Evolutionary conservation across 1,284 basidiomycete genomes (phyloP).

Genomic region (Caloboletus firmus): DNA sequence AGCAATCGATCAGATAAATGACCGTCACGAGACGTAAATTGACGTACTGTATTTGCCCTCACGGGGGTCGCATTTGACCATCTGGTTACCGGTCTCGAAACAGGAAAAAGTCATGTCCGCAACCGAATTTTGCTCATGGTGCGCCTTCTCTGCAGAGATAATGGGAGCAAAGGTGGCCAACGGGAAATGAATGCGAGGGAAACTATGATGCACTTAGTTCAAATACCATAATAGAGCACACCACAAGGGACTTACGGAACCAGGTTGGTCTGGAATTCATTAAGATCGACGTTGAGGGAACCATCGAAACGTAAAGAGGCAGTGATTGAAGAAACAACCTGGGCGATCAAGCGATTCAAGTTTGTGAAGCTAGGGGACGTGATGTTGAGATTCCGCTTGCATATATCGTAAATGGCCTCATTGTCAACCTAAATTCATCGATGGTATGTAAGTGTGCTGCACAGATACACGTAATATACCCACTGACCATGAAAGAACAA

Average conservation of each 20-base stretch:
- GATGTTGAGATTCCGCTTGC: conserved; percentile 85
- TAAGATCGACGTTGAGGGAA: conserved; percentile 88
- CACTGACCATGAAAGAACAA: conserved; percentile 93
- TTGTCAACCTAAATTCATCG: conserved; percentile 69
- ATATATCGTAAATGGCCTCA: conserved; percentile 95
- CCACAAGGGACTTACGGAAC: conserved; percentile 55
- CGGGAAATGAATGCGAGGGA: conserved; percentile 89
- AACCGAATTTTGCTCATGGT: conserved; percentile 92
- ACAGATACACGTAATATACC: conserved; percentile 10
- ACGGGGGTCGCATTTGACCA: conserved; percentile 82
- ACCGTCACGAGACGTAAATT: neutral
- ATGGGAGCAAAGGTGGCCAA: conserved; percentile 90
- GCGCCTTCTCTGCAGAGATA: conserved; percentile 75
- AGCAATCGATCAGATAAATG: conserved; percentile 11
- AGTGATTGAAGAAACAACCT: conserved; percentile 85
- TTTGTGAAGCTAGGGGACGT: conserved; percentile 82
- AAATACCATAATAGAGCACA: conserved; percentile 2
- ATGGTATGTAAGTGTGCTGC: conserved; percentile 2
- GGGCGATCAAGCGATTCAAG: conserved; percentile 86
- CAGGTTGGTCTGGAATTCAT: conserved; percentile 92
- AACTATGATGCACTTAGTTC: conserved; percentile 39
- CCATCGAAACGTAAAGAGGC: conserved; percentile 77
- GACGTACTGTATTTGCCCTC: conserved; percentile 82
- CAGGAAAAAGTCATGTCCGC: conserved; percentile 93
- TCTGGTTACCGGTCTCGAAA: conserved; percentile 92